Base-by-base conservation (phyloP, 2,329 filamentous ascomycete genomes). In the Aspergillus ustus region DNA sequence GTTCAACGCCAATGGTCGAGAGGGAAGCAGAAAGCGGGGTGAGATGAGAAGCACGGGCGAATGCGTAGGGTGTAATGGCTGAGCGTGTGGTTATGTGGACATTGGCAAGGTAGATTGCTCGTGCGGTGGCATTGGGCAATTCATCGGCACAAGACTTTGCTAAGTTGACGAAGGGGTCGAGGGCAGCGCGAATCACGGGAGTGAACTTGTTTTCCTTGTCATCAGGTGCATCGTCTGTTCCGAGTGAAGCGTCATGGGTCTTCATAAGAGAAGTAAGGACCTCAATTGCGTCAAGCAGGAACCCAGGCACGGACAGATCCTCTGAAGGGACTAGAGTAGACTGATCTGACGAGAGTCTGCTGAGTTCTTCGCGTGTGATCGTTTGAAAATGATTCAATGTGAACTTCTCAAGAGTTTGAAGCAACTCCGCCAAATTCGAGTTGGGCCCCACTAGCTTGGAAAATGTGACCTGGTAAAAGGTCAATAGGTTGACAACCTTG, bases 381-480 rank as follows among this genome's bases (percentile, higher is more conserved):
- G 87, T 86, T 56, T 91, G 87, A 81, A 98, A 97, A 72, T 96
- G 92, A 8, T 89, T 84, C 61, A 96, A 82, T 0, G 93, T 91
- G 63, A 91, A 91, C 19, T 87, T 84, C 73, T 95, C 89, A 0
- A 97, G 81, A 2, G 81, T 84, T 4, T 80, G 78, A 55, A 97
- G 85, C 2, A 89, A 84, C 3, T 90, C 88, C 0, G 93, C 82
- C 0, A 97, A 81, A 8, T 85, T 82, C 0, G 92, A 91, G 11
- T 88, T 83, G 2, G 83, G 69, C 2, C 91, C 90, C 0, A 98
- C 82, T 0, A 98, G 82, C 68, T 90, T 94, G 17, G 87, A 81
- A 73, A 98, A 97, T 1, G 93, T 97, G 64, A 87, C 84, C 31
- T 87, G 88, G 78, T 99, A 99, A 78, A 99, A 99, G 45, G 87